Evolutionary conservation across 164 flowering plant genomes (phyloP).

Genomic region (Houttuynia cordata): DNA sequence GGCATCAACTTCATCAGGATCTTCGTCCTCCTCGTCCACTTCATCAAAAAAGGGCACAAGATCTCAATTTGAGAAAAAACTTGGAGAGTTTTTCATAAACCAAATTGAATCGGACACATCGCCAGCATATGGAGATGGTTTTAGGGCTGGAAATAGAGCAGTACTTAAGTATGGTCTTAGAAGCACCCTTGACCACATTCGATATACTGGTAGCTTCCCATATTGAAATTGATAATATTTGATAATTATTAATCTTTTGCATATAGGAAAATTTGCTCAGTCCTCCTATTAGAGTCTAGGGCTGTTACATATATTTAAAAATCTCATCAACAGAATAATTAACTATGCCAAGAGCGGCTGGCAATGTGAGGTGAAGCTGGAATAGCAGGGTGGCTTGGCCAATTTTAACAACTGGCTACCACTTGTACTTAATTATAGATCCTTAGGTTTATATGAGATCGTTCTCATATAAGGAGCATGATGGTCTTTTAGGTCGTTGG

Average conservation of each 20-base stretch:
- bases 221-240: slow-evolving; percentile 3
- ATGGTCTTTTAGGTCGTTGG: no score
- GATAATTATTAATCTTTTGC: not conserved
- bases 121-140: slow-evolving; percentile 82
- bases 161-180: slow-evolving; percentile 62
- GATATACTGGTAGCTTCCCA: slow-evolving; percentile 68
- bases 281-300: slow-evolving; percentile 14
- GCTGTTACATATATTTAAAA: slow-evolving; percentile 10
- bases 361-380: no score
- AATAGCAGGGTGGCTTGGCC: no score
- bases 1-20: slow-evolving; percentile 19
- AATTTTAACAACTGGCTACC: no score
- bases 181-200: slow-evolving; percentile 66
- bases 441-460: no score
- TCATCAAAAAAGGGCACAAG: slow-evolving; percentile 33
- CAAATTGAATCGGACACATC: slow-evolving; percentile 86
- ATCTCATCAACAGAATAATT: no score
- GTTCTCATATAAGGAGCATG: no score
- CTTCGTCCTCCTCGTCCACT: slow-evolving; percentile 19
- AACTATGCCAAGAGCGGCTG: no score
- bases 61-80: slow-evolving; percentile 69
- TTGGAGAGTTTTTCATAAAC: slow-evolving; percentile 79
- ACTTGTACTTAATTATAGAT: no score
- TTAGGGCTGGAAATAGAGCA: slow-evolving; percentile 62
- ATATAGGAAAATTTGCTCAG: not conserved